Evolutionary conservation across 1,284 basidiomycete genomes (phyloP).

Genomic region (Sparassis latifolia): DNA sequence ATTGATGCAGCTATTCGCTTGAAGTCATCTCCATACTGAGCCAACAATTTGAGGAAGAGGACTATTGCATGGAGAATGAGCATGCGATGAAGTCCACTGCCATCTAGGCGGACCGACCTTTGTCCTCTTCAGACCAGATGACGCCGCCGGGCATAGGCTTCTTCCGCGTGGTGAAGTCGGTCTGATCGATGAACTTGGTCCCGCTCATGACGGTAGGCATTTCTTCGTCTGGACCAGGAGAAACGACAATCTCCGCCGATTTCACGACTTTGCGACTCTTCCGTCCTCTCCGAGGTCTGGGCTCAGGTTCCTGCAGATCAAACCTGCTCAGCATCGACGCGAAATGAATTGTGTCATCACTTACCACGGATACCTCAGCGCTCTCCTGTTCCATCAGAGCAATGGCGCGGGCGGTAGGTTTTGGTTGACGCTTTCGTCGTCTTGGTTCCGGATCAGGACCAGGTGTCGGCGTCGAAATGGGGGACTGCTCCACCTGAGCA

Average conservation of each 20-base stretch:
- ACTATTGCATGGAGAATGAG: conserved; percentile 25
- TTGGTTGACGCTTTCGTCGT: conserved; percentile 30
- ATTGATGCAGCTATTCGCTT: conserved; percentile 69
- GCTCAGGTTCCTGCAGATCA: conserved; percentile 17
- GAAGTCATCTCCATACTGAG: conserved; percentile 70
- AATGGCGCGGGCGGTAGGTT: conserved; percentile 20
- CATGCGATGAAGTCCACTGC: neutral
- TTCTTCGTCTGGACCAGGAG: conserved; percentile 22
- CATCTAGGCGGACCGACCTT: conserved; percentile 32
- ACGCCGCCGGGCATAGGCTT: conserved; percentile 27
- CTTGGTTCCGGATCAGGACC: conserved; percentile 53
- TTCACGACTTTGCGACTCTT: conserved; percentile 24
- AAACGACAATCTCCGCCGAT: conserved; percentile 10
- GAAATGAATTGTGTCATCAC: conserved; percentile 1
- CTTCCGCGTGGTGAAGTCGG: conserved; percentile 27
- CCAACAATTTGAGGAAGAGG: conserved; percentile 58
- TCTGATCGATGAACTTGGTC: conserved; percentile 25
- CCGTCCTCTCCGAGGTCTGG: conserved; percentile 24
- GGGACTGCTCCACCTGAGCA: conserved; percentile 41
- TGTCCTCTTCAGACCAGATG: conserved; percentile 55
- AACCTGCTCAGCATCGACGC: neutral
- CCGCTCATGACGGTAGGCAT: conserved; percentile 17
- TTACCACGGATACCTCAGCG: conserved; percentile 32
- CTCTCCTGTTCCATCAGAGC: conserved; percentile 20
- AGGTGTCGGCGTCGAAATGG: conserved; percentile 47